phyloP scores from a whole-genome alignment of 2,329 filamentous ascomycete genomes.

The Neopestalotiopsis clavispora region DNA sequence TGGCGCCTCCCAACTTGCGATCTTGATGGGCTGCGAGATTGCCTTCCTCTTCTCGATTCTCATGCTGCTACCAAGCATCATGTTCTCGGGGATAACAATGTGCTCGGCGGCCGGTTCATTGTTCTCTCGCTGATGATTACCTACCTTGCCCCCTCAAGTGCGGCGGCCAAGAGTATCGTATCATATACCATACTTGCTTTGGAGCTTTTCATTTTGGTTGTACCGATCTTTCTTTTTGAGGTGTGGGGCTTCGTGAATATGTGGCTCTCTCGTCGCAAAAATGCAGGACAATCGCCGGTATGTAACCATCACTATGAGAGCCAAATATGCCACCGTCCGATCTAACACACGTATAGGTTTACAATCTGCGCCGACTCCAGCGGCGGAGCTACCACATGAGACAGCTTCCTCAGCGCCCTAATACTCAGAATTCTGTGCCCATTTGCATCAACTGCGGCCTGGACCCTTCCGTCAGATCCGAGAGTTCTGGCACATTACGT shows the following conservation, averaged over 20 bases:
- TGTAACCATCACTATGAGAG: neutral
- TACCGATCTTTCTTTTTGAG: neutral
- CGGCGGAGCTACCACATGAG: neutral
- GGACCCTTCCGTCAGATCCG: conserved; percentile 4
- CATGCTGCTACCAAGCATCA: conserved; percentile 22
- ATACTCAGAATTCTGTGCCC: neutral
- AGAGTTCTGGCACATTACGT: neutral
- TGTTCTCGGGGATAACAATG: neutral
- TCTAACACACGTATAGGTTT: conserved; percentile 6
- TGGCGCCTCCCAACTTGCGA: conserved; percentile 19
- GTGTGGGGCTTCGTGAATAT: neutral
- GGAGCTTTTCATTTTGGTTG: conserved; percentile 4
- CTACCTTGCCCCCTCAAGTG: neutral
- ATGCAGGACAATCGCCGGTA: neutral
- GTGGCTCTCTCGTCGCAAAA: neutral
- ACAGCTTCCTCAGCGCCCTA: conserved; percentile 2
- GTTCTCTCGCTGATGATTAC: neutral
- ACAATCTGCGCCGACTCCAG: conserved; percentile 9
- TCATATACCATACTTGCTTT: conserved; percentile 3
- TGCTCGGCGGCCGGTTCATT: neutral
- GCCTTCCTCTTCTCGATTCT: conserved; percentile 20
- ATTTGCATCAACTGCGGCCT: conserved; percentile 9
- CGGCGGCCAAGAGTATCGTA: neutral
- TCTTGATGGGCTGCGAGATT: conserved; percentile 21
- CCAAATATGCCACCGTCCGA: neutral